phyloP scores from a whole-genome alignment of 306 rosid species.

The Biancaea sappan region DNA sequence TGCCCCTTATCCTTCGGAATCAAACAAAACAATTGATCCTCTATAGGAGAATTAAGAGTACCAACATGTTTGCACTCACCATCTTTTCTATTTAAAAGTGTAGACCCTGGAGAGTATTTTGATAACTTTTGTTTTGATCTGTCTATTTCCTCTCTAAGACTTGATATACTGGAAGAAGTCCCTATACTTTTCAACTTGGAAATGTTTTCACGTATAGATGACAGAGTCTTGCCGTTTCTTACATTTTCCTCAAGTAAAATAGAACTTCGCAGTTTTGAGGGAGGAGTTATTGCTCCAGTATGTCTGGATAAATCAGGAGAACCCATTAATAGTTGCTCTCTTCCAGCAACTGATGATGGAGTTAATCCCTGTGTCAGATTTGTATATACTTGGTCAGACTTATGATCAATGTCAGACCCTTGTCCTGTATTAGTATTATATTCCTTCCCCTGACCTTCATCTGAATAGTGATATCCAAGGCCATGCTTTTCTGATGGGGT shows the following conservation, averaged over 20 bases:
- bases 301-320: conserved; percentile 48
- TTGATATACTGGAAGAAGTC: conserved; percentile 55
- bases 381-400: conserved; percentile 37
- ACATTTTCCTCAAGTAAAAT: conserved; percentile 32
- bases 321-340: conserved; percentile 30
- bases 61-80: conserved; percentile 37
- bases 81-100: conserved; percentile 44
- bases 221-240: conserved; percentile 33
- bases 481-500: conserved; percentile 32
- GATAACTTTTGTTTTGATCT: conserved; percentile 58
- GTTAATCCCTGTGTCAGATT: conserved; percentile 40
- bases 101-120: conserved; percentile 52
- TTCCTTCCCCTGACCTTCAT: conserved; percentile 35
- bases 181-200: conserved; percentile 49
- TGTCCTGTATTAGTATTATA: conserved; percentile 34
- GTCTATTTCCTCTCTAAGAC: conserved; percentile 60
- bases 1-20: conserved; percentile 38
- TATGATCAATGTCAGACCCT: conserved; percentile 29
- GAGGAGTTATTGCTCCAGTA: conserved; percentile 46
- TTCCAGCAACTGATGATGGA: conserved; percentile 34
- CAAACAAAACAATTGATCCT: conserved; percentile 40
- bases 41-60: conserved; percentile 46
- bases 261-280: conserved; percentile 37
- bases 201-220: conserved; percentile 55
- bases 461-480: conserved; percentile 34